Evolutionary conservation across 176 grass and related monocot species (phyloP).

Genomic region (Alopecurus myosuroides): DNA sequence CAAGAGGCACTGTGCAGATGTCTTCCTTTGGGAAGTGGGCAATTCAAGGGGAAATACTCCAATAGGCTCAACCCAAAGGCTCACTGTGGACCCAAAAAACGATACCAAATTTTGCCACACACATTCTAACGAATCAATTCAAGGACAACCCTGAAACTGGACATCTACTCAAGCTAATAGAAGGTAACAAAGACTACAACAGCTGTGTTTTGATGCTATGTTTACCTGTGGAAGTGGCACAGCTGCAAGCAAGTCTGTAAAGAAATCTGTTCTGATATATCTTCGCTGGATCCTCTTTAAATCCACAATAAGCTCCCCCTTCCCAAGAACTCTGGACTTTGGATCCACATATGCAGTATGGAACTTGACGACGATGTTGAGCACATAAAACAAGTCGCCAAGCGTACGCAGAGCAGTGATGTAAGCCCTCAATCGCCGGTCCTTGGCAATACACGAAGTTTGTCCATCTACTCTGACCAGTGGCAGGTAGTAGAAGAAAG

Average conservation of each 20-base stretch:
- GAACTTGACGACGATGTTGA: constrained; percentile 74
- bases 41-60: not conserved
- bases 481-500: constrained; percentile 76
- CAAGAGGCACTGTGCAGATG: not conserved
- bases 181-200: not conserved
- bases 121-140: not conserved
- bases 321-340: constrained; percentile 64
- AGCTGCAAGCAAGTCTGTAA: constrained; percentile 61
- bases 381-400: constrained; percentile 68
- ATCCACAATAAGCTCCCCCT: constrained; percentile 69
- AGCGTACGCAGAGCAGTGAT: constrained; percentile 58
- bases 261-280: constrained; percentile 62
- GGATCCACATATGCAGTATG: constrained; percentile 80
- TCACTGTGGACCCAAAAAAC: not conserved
- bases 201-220: not conserved
- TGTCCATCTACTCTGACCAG: not conserved
- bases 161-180: not conserved
- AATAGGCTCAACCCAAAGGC: not conserved
- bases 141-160: not conserved
- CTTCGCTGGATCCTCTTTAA: constrained; percentile 58
- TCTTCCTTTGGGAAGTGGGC: not conserved
- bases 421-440: constrained; percentile 29
- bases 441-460: constrained; percentile 46
- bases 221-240: constrained; percentile 81
- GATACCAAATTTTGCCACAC: not conserved